Evolutionary conservation across 371 early-diverging fungal genomes (phyloP).

Genomic region (Actinomucor elegans): DNA sequence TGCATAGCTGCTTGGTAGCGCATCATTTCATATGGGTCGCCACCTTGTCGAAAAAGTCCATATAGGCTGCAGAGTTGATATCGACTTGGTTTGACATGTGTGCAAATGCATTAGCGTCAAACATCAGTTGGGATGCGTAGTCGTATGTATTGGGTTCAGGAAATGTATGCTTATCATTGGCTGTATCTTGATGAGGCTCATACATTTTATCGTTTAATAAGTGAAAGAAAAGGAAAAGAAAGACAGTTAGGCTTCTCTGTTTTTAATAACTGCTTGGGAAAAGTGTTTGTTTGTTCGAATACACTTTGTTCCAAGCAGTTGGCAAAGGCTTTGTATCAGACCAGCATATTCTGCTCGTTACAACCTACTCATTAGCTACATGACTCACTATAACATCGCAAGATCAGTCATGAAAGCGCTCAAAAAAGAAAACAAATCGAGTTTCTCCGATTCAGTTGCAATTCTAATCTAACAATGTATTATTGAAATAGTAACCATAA

Average conservation of each 20-base stretch:
- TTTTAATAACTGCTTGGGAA: no score
- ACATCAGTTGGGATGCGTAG: constrained; percentile 20
- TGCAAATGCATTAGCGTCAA: constrained; percentile 21
- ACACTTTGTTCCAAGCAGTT: no score
- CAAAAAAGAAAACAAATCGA: constrained; percentile 13
- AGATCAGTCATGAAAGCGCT: no score
- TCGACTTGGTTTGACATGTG: constrained; percentile 15
- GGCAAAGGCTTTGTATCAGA: no score
- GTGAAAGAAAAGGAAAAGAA: neutral
- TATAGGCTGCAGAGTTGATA: constrained; percentile 8
- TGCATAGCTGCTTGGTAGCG: constrained; percentile 20
- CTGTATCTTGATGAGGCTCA: constrained; percentile 15
- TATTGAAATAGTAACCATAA: constrained; percentile 13
- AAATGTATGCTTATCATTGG: constrained; percentile 15
- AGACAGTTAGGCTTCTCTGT: no score
- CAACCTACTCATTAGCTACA: no score
- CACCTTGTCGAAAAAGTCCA: constrained; percentile 10
- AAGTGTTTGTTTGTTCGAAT: no score
- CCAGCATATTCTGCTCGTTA: no score
- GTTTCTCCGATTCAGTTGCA: constrained; percentile 21
- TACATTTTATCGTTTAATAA: constrained; percentile 2
- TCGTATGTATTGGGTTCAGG: constrained; percentile 22
- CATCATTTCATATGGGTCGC: constrained; percentile 18
- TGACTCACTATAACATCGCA: no score
- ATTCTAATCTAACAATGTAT: neutral